These are phyloP conservation scores for Agrostemma githago DNA, from an alignment of 148 eudicot species.

Conservation along the genomic window DNA sequence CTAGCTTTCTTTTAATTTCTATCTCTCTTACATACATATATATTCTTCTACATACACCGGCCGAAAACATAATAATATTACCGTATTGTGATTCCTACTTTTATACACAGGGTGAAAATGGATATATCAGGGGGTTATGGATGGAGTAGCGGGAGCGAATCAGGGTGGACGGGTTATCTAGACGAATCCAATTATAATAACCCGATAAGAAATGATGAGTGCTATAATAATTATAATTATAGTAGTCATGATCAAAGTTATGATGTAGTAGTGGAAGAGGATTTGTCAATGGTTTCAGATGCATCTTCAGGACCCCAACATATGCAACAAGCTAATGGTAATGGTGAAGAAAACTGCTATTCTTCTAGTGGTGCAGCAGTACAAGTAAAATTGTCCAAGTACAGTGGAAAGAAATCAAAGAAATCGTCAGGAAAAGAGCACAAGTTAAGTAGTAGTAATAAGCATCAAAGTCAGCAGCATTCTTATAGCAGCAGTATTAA, in stretches of 20 bases:
- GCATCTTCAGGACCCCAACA: constrained; percentile 79
- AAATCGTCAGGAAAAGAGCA: constrained; percentile 19
- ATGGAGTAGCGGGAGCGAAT: constrained; percentile 67
- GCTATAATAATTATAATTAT: background rate
- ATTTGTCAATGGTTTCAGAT: constrained; percentile 79
- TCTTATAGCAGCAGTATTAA: background rate
- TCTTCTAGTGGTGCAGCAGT: too few species aligned
- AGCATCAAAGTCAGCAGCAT: constrained; percentile 27
- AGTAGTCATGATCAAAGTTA: constrained; percentile 10
- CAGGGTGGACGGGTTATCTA: constrained; percentile 87
- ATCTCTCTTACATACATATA: background rate
- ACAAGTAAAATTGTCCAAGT: constrained; percentile 16
- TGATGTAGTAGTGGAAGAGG: constrained; percentile 43
- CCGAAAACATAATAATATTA: too few species aligned
- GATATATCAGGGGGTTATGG: constrained; percentile 45
- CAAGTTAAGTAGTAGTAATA: background rate
- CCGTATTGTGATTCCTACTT: too few species aligned
- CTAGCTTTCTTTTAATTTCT: background rate
- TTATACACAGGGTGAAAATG: constrained; percentile 25
- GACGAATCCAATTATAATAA: constrained; percentile 44
- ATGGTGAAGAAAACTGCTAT: constrained; percentile 12
- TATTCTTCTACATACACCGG: too few species aligned
- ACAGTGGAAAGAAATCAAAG: constrained; percentile 6
- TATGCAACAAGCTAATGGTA: constrained; percentile 15
- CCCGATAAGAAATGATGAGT: constrained; percentile 3